Conservation (phyloP, 805 yeast species). For the Candida tammaniensis region DNA sequence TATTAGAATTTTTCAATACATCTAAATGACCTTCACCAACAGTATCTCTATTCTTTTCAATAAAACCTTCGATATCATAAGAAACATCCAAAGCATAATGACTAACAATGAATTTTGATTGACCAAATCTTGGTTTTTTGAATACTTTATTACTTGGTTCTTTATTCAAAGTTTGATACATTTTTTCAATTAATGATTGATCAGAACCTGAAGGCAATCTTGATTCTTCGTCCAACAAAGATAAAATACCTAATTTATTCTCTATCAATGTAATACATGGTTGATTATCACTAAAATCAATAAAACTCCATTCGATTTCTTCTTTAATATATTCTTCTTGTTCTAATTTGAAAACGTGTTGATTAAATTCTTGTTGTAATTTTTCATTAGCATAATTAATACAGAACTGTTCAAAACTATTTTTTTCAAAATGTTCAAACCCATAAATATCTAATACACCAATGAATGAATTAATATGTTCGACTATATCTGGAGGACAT, state of each 20-base stretch:
- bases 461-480: slow-evolving; percentile 67
- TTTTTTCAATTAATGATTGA: slow-evolving; percentile 86
- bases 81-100: slow-evolving; percentile 95
- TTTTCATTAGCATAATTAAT: slow-evolving; percentile 96
- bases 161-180: slow-evolving; percentile 81
- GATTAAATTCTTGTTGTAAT: slow-evolving; percentile 95
- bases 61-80: slow-evolving; percentile 90
- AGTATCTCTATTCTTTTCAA: slow-evolving; percentile 95
- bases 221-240: slow-evolving; percentile 91
- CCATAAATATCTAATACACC: slow-evolving; percentile 98
- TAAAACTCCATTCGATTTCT: slow-evolving; percentile 94
- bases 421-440: slow-evolving; percentile 90
- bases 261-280: slow-evolving; percentile 94
- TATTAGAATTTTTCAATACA: slow-evolving; percentile 67
- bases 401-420: slow-evolving; percentile 96
- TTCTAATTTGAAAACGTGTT: slow-evolving; percentile 94
- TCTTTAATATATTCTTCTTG: slow-evolving; percentile 93
- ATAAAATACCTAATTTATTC: slow-evolving; percentile 79
- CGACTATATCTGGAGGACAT: slow-evolving; percentile 67
- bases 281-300: slow-evolving; percentile 93
- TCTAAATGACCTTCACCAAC: slow-evolving; percentile 95
- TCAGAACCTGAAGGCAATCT: slow-evolving; percentile 92
- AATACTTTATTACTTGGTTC: slow-evolving; percentile 73
- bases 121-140: slow-evolving; percentile 93
- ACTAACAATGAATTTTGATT: slow-evolving; percentile 80